A percentile compares a stretch with the other conserved stretches of the same genome.
Evolutionary conservation across 2,329 filamentous ascomycete genomes (phyloP).

Genomic region (Clarireedia paspali): DNA sequence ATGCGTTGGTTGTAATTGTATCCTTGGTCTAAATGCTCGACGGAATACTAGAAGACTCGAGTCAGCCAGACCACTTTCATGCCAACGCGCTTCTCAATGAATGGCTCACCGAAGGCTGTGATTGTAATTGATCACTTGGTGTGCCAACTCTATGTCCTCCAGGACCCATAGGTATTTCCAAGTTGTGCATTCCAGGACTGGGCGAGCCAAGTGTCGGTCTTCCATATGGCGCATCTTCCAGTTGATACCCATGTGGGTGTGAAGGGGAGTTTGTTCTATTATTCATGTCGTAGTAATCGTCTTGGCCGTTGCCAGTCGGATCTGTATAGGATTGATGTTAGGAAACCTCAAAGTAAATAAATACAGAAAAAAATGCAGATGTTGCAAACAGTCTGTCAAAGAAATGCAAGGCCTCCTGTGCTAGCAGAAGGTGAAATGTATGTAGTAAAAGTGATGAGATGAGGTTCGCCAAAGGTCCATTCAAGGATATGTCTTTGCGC

Average conservation of each 20-base stretch:
- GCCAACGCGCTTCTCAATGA: neutral
- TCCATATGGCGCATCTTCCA: constrained; percentile 52
- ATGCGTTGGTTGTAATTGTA: constrained; percentile 42
- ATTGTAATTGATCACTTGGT: constrained; percentile 67
- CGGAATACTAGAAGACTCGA: constrained; percentile 49
- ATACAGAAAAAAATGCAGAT: constrained; percentile 13
- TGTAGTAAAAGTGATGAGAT: neutral
- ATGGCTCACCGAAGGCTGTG: constrained; percentile 73
- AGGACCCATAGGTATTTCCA: constrained; percentile 63
- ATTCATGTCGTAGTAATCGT: constrained; percentile 58
- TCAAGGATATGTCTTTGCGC: neutral
- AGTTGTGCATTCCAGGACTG: constrained; percentile 36
- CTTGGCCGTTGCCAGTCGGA: constrained; percentile 35
- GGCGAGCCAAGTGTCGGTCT: constrained; percentile 18
- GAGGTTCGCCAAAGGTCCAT: neutral
- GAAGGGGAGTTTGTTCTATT: constrained; percentile 52
- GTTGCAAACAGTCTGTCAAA: constrained; percentile 6
- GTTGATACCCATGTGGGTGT: constrained; percentile 71
- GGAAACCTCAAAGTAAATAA: constrained; percentile 12
- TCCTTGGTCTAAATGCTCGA: constrained; percentile 57
- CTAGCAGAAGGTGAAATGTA: constrained; percentile 16
- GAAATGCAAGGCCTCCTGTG: constrained; percentile 14
- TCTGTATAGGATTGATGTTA: constrained; percentile 20
- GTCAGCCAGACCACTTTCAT: constrained; percentile 12
- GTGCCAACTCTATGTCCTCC: constrained; percentile 44